Base-by-base conservation (phyloP, 441 rosid species). In the Gossypium trilobum region DNA sequence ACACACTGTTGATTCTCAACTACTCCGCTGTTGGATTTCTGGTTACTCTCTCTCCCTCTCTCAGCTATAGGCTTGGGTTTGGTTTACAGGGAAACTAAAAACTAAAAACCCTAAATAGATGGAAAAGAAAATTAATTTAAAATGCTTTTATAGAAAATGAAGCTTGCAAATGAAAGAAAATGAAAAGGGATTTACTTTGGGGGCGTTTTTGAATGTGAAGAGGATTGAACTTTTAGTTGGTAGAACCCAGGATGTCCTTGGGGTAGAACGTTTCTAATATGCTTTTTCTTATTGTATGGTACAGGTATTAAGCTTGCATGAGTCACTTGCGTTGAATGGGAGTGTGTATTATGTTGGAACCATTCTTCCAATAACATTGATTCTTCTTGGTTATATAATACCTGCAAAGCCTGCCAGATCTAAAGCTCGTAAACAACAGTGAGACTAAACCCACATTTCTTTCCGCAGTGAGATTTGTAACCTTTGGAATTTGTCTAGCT, bases 11-110 rank as follows among this genome's bases (percentile, higher is more conserved):
- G 78, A 91, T 89, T 77, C 84, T 92, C 73, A 94, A 86, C 73
- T 94, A 89, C 80, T 94, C 99, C 0, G 76, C 79, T 23, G 88
- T 94, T 13, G 97, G 99, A 73, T 94, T 94, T 84, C 86, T 89
- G 97, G 99, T 94, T 75, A 79, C 84, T 73, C 75, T 58, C 73
- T 33, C 77, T 55, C 77, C 72, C 60, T 61, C 56, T 6, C 7
- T 52, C 23, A 52, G 22, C 22, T 19, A 6, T 52, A 16, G 56
- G 16, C 56, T 52, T n/a, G 56, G 56, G 22, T 52, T 52, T 52
- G 56, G 19, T 16, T 16, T 52, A 51, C 4, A 0, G 56, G 8
- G 56, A 16, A 51, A 51, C 56, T 51, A 51, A 51, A 16, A 14
- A 16, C 56, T 13, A 14, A 16, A 52, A 52, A 16, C 19, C 56